A percentile compares a stretch with the other conserved stretches of the same genome.
Conservation (phyloP, 2,329 filamentous ascomycete genomes). For the Cladosporium sp. region DNA sequence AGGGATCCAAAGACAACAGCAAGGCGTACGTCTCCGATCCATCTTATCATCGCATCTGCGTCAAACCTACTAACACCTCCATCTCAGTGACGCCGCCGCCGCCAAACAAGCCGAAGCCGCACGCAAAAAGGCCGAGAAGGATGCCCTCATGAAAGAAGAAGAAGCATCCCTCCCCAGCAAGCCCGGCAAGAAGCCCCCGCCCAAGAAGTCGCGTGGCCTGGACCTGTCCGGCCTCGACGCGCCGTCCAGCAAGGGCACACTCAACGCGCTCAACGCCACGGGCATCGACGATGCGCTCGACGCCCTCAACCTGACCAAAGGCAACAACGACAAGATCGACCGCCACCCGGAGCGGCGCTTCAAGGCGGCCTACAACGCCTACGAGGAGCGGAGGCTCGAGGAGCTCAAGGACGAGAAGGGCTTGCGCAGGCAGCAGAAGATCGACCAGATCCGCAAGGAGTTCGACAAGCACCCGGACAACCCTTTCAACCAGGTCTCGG, state of each 20-base stretch:
- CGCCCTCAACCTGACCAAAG: constrained; percentile 66
- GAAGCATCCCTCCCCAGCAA: constrained; percentile 64
- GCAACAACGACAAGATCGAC: constrained; percentile 68
- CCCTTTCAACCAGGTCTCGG: constrained; percentile 83
- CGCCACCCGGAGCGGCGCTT: constrained; percentile 82
- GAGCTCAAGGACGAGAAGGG: constrained; percentile 87
- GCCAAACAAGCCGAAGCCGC: constrained; percentile 78
- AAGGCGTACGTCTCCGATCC: constrained; percentile 62
- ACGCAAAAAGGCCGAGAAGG: constrained; percentile 88
- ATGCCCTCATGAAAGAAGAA: constrained; percentile 77
- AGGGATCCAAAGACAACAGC: constrained; percentile 76
- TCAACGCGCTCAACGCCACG: constrained; percentile 67
- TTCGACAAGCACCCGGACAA: constrained; percentile 95
- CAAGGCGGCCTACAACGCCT: constrained; percentile 80
- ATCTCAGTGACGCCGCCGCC: constrained; percentile 72
- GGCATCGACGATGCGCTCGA: constrained; percentile 95
- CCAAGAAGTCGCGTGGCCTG: constrained; percentile 58
- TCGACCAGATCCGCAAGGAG: constrained; percentile 81
- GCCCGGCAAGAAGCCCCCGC: constrained; percentile 59
- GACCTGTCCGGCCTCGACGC: constrained; percentile 72
- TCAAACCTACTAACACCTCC: constrained; percentile 10
- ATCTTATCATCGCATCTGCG: background rate
- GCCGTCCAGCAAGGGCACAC: constrained; percentile 43
- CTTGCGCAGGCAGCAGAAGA: constrained; percentile 76
- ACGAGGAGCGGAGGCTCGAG: constrained; percentile 71